Evolutionary conservation across 208 protist genomes (phyloP).

Genomic region (Tetramitus jugosus): DNA sequence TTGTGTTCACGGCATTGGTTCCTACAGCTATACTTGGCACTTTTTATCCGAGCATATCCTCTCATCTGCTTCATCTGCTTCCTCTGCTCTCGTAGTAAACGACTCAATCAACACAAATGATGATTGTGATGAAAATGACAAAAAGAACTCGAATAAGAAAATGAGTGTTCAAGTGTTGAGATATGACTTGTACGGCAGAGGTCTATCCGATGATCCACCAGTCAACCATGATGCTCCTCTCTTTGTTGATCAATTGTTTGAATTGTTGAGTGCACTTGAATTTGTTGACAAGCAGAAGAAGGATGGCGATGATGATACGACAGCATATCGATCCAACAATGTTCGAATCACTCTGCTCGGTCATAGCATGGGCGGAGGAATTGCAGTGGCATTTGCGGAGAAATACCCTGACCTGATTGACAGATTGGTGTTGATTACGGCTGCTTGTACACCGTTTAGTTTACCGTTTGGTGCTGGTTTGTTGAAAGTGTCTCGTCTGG

Average conservation of each 20-base stretch:
- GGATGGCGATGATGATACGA: neutral
- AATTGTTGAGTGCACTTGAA: neutral
- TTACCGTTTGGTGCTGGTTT: slow-evolving; percentile 3
- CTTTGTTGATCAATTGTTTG: slow-evolving; percentile 14
- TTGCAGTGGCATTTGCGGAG: neutral
- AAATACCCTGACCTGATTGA: neutral
- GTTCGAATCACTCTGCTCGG: neutral
- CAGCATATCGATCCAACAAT: neutral
- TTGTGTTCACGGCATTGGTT: neutral
- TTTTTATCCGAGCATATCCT: neutral
- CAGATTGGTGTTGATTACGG: neutral
- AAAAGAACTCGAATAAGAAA: too few relatives aligned
- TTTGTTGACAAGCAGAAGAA: neutral
- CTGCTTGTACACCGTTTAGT: neutral
- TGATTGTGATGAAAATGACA: too few relatives aligned
- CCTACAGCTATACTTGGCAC: neutral
- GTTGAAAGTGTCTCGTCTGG: neutral
- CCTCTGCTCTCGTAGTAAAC: too few relatives aligned
- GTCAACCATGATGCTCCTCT: neutral
- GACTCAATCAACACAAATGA: too few relatives aligned
- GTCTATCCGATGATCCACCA: neutral
- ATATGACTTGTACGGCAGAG: slow-evolving; percentile 11
- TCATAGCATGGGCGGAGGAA: neutral
- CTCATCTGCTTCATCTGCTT: too few relatives aligned
- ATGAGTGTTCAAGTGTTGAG: neutral